These are phyloP conservation scores for Balamuthia mandrillaris DNA, from an alignment of 208 protist species.

Conservation along the genomic window DNA sequence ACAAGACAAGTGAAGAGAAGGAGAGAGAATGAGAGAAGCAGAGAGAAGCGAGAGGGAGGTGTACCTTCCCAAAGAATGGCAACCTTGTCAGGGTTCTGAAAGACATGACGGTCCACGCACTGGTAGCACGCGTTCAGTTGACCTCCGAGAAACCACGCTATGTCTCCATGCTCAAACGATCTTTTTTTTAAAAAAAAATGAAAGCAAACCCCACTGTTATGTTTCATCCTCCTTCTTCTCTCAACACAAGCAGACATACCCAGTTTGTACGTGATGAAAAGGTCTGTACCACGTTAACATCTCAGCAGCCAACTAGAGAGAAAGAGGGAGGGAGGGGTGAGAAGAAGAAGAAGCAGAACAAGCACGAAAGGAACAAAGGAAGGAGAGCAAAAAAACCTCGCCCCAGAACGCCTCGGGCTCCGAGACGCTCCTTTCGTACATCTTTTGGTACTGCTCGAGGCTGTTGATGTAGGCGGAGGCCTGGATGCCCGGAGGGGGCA, in stretches of 20 bases:
- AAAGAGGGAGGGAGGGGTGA: neutral
- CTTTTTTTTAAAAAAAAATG: no score
- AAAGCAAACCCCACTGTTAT: no score
- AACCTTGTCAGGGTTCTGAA: constrained; percentile 46
- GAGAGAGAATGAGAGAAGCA: neutral
- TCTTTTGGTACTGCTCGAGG: neutral
- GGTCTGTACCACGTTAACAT: neutral
- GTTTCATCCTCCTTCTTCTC: no score
- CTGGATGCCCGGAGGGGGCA: neutral
- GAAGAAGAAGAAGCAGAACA: neutral
- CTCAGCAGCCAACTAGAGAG: neutral
- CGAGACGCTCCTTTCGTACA: constrained; percentile 15
- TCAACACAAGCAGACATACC: neutral
- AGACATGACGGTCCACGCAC: constrained; percentile 81
- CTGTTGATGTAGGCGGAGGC: constrained; percentile 1
- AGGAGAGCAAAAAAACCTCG: constrained; percentile 14
- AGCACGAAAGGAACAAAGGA: neutral
- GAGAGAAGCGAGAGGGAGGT: neutral
- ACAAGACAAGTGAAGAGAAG: neutral
- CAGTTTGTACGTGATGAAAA: neutral
- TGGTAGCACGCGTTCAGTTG: constrained; percentile 84
- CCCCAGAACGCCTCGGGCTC: constrained; percentile 24
- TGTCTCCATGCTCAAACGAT: no score
- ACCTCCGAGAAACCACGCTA: constrained; percentile 78
- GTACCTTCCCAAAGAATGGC: neutral